Evolutionary conservation across 2,329 filamentous ascomycete genomes (phyloP).

Genomic region (Apiospora phragmitis): DNA sequence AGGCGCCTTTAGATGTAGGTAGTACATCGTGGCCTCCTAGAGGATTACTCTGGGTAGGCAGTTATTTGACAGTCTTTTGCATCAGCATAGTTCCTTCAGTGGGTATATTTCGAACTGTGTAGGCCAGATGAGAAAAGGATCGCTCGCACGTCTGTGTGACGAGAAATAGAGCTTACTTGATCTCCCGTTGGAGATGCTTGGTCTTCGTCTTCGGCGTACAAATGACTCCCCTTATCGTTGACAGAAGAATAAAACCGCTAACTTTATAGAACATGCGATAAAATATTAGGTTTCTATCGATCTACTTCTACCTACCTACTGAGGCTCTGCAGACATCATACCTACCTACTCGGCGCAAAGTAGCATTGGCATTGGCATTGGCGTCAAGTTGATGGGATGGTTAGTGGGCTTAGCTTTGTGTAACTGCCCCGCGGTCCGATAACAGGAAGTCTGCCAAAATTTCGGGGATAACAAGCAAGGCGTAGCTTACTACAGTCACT

Average conservation of each 20-base stretch:
- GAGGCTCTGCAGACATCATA: background rate
- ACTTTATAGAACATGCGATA: background rate
- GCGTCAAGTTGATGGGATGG: background rate
- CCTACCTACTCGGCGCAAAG: background rate
- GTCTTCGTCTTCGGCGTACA: background rate
- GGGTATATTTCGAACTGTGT: background rate
- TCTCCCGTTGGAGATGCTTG: background rate
- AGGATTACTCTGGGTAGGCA: background rate
- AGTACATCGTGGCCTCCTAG: background rate
- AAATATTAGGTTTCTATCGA: background rate
- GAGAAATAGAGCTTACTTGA: background rate
- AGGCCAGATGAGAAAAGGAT: background rate
- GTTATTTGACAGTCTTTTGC: background rate
- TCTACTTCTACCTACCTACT: background rate
- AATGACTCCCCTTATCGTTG: background rate
- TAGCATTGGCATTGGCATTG: background rate
- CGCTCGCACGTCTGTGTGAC: background rate
- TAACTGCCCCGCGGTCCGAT: conserved; percentile 11
- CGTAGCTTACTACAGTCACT: background rate
- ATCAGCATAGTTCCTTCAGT: background rate
- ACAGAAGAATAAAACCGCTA: background rate
- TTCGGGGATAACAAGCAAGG: conserved; percentile 1
- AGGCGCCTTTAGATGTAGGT: background rate
- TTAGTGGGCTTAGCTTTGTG: background rate
- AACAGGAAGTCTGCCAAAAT: conserved; percentile 10